These are phyloP conservation scores for Diplodia scrobiculata DNA, from an alignment of 2,329 filamentous ascomycete species.

Conservation along the genomic window DNA sequence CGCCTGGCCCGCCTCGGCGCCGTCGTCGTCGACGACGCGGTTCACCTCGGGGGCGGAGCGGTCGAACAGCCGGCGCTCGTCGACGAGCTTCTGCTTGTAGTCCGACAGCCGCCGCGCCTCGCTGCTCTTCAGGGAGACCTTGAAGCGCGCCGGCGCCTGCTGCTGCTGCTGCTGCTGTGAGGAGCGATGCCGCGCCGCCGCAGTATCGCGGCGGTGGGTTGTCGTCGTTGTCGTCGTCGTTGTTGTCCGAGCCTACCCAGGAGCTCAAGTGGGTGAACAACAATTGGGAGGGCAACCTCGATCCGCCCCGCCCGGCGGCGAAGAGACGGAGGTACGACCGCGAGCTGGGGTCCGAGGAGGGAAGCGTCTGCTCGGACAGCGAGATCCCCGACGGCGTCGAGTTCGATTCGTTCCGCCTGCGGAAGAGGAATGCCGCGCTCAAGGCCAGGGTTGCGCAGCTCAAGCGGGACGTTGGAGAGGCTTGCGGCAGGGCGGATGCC, in stretches of 20 bases:
- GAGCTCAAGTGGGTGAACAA: not conserved
- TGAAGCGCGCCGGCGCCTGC: slow-evolving; percentile 36
- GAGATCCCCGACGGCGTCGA: not conserved
- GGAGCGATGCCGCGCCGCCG: slow-evolving; percentile 20
- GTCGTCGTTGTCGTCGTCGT: too few species aligned
- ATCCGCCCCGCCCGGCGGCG: not conserved
- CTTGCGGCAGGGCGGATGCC: not conserved
- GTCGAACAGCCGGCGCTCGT: slow-evolving; percentile 30
- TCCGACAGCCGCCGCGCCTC: slow-evolving; percentile 41
- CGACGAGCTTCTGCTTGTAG: slow-evolving; percentile 36
- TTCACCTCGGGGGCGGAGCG: slow-evolving; percentile 31
- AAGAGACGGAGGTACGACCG: not conserved
- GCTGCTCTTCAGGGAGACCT: slow-evolving; percentile 42
- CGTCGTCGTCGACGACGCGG: slow-evolving; percentile 17
- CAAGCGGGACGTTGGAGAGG: not conserved
- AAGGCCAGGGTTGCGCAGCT: not conserved
- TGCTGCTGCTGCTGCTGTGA: slow-evolving; percentile 33
- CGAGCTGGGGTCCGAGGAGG: not conserved
- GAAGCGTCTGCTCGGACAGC: not conserved
- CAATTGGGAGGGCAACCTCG: not conserved
- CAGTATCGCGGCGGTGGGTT: not conserved
- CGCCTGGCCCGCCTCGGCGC: slow-evolving; percentile 38
- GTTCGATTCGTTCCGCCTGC: not conserved
- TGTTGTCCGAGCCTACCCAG: not conserved
- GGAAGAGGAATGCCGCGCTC: not conserved